Base-by-base conservation (phyloP, 257 asterid genomes). In the Mentha longifolia region DNA sequence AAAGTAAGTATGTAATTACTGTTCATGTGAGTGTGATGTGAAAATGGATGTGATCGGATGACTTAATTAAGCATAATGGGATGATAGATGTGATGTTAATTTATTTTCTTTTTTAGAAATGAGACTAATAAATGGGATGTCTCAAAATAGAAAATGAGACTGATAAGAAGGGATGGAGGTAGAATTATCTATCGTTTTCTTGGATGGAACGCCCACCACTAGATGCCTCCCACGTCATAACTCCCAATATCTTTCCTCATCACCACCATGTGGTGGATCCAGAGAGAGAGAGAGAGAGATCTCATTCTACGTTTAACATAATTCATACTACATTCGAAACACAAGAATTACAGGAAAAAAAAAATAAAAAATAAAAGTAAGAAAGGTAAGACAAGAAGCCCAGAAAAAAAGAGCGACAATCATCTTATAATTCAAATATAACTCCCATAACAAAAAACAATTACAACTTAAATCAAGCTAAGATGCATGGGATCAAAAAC, bases 381-480 rank as follows among this genome's bases (percentile, higher is more conserved):
- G 6, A n/a, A n/a, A n/a, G n/a, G n/a, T n/a, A n/a, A 17, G 31
- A 37, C 14, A 15, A 51, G 14, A 19, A 37, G 39, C 11, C 28
- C 11, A 17, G 25, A 13, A 52, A 37, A 63, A 5, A 28, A 37
- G 7, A 16, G 16, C 11, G 54, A 17, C 20, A 50, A 60, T 60
- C 31, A 76, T 19, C 43, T 42, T 39, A 66, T 55, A 50, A 50
- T 63, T 57, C 41, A 64, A 58, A 57, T 63, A 65, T 45, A 58
- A 62, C 50, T 61, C 66, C 75, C 67, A 71, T 61, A 12, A 67
- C 51, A 54, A 43, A 45, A 47, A 61, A 64, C 68, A 52, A 39
- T 31, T 35, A 43, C 75, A 73, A 67, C 73, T 59, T 12, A 73
- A 63, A 76, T 65, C 49, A 52, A 55, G 37, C 58, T 60, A n/a